Percentiles rank a stretch among this genome's conserved stretches.
phyloP scores from a whole-genome alignment of 805 yeast genomes.

The Zygosaccharomyces kombuchaensis region DNA sequence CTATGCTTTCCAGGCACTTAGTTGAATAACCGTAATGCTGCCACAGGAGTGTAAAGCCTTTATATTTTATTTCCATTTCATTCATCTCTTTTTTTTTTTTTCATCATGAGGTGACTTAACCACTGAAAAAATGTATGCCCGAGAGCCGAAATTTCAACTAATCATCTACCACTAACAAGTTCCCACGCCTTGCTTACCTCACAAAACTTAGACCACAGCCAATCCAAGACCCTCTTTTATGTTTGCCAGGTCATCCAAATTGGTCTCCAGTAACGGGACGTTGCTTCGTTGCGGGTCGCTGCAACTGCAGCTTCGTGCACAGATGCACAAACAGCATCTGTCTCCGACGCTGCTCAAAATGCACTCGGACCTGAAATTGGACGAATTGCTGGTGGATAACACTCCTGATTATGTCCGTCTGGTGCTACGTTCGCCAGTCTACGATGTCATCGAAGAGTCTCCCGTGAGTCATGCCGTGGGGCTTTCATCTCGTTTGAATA shows the following conservation, averaged over 20 bases:
- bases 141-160: neutral
- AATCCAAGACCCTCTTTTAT: neutral
- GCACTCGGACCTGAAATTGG: slow-evolving; percentile 31
- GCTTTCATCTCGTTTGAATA: slow-evolving; percentile 67
- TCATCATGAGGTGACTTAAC: too few relatives aligned
- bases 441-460: slow-evolving; percentile 89
- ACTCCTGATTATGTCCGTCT: slow-evolving; percentile 91
- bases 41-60: too few relatives aligned
- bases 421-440: slow-evolving; percentile 86
- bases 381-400: slow-evolving; percentile 56
- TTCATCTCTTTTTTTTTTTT: too few relatives aligned
- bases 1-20: too few relatives aligned
- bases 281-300: slow-evolving; percentile 1
- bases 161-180: neutral
- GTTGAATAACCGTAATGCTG: too few relatives aligned
- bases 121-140: neutral
- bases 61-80: too few relatives aligned
- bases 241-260: neutral
- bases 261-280: slow-evolving; percentile 1
- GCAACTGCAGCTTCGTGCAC: slow-evolving; percentile 14
- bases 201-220: neutral
- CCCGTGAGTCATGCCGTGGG: slow-evolving; percentile 75
- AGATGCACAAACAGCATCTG: slow-evolving; percentile 17
- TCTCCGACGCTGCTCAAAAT: slow-evolving; percentile 25
- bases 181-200: neutral